Base-by-base conservation (phyloP, 1,284 basidiomycete species). In the Ceratobasidium sp. region DNA sequence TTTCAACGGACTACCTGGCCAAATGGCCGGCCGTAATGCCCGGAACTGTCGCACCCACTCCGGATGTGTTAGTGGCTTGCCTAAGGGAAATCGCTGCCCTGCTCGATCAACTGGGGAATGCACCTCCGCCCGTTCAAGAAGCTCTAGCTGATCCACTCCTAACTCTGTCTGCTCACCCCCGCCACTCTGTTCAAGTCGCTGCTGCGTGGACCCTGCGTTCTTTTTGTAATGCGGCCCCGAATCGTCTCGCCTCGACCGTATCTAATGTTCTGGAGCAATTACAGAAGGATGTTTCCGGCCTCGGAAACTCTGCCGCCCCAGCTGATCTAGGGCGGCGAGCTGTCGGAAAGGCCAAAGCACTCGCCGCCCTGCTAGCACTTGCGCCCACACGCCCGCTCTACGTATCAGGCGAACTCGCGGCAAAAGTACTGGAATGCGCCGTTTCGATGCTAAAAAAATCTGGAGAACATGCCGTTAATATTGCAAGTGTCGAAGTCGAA, bases 1-100 rank as follows among this genome's bases (percentile, higher is more conserved):
- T 98, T 54, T 87, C 90, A 0, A 86, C 82, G 57, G 81, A 83
- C 4, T 97, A 94, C 75, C 81, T 98, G 66, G 93, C 91, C 75
- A 85, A 90, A 69, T 99, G 94, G 93, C 94, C 94, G 0, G 88
- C 92, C 0, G 84, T 96, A 76, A 89, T 97, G 83, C 94, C 93
- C 1, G 92, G 92, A 3, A 87, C 92, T 72, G 80, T 80, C 23
- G 84, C 89, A 0, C 92, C 94, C 0, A 82, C 80, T 66, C 85
- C 92, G 23, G 78, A 86, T 0, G 85, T 91, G 1, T 81, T 98
- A 9, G 84, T 88, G 0, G 82, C 96, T 21, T 88, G 87, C 1
- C 81, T 99, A 13, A 83, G 88, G 56, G 95, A 98, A 77, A 86
- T 93, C 19, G 87, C 93, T 0, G 92, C 90, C 1, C 79, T 99